phyloP scores from a whole-genome alignment of 1,139 yeast species.

The Candida sojae region DNA sequence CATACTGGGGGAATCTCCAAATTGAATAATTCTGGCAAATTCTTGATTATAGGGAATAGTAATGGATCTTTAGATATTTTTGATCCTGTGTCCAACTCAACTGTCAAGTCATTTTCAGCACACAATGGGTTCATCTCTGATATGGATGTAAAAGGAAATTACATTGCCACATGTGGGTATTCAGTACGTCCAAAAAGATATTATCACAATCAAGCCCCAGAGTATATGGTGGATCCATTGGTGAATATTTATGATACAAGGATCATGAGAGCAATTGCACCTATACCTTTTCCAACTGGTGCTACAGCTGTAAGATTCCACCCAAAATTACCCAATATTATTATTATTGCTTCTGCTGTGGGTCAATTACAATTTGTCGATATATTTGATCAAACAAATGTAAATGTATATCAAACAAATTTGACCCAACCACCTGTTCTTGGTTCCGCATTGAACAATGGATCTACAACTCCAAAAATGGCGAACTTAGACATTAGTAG shows the following conservation, averaged over 20 bases:
- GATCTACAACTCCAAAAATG: conserved; percentile 32
- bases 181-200: conserved; percentile 52
- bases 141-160: conserved; percentile 74
- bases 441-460: conserved; percentile 9
- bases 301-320: conserved; percentile 84
- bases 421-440: conserved; percentile 34
- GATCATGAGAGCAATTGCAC: conserved; percentile 71
- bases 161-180: conserved; percentile 81
- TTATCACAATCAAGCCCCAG: conserved; percentile 19
- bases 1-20: conserved; percentile 37
- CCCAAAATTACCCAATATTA: conserved; percentile 81
- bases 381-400: conserved; percentile 71
- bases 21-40: conserved; percentile 36
- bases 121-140: conserved; percentile 79
- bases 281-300: conserved; percentile 87
- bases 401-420: conserved; percentile 63
- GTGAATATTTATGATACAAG: conserved; percentile 83
- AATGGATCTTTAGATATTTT: conserved; percentile 77
- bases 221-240: conserved; percentile 64
- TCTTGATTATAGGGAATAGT: conserved; percentile 62
- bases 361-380: conserved; percentile 91
- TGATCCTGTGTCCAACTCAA: conserved; percentile 60
- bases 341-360: conserved; percentile 68
- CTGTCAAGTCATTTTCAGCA: conserved; percentile 64
- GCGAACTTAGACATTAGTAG: conserved; percentile 67